Evolutionary conservation across 169 alveolate species (phyloP).

Genomic region (Plasmodium chabaudi): DNA sequence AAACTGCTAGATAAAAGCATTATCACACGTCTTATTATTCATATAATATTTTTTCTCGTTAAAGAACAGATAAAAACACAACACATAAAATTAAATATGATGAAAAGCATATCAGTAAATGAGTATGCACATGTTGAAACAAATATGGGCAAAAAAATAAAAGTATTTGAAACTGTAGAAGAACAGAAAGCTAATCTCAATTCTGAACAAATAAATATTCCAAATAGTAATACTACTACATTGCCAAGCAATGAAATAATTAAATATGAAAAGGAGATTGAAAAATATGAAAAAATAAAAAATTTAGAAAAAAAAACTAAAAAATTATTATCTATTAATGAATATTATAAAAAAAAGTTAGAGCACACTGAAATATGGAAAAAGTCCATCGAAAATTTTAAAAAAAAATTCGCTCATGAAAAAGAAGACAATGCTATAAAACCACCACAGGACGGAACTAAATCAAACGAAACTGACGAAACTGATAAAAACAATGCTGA

Average conservation of each 20-base stretch:
- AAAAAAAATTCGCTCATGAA: neutral
- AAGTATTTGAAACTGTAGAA: neutral
- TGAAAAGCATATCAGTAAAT: neutral
- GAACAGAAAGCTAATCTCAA: neutral
- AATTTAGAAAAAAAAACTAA: conserved; percentile 16
- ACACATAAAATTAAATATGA: conserved; percentile 2
- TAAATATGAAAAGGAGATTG: conserved; percentile 47
- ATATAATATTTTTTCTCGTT: neutral
- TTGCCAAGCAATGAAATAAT: conserved; percentile 59
- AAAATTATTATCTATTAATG: conserved; percentile 29
- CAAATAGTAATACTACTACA: neutral
- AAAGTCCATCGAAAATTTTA: conserved; percentile 7
- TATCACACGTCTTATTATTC: conserved; percentile 15
- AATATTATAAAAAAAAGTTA: conserved; percentile 48
- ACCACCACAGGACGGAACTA: neutral
- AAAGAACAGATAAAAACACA: conserved; percentile 16
- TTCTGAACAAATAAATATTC: neutral
- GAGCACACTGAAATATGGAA: conserved; percentile 46
- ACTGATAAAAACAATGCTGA: too few relatives aligned
- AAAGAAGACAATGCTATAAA: neutral
- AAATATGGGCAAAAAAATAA: neutral
- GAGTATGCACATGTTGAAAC: neutral
- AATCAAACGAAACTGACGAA: neutral
- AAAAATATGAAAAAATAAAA: conserved; percentile 22
- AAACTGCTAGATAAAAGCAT: conserved; percentile 15